Conservation (phyloP, 202 grass and related monocot species). For the Setaria italica region DNA sequence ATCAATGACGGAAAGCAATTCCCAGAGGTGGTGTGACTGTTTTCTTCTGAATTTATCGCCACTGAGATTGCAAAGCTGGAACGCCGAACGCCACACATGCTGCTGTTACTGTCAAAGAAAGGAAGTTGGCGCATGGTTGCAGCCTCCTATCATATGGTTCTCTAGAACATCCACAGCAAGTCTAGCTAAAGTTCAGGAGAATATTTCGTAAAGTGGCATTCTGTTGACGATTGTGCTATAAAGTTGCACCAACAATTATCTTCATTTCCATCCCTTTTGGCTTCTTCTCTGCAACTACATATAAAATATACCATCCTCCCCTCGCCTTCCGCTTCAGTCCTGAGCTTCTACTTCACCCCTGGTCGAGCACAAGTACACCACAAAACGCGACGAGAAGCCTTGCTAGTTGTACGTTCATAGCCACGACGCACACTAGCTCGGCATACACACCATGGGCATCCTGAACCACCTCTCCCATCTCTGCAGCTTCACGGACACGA, state of each 20-base stretch:
- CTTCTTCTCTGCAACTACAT: background rate
- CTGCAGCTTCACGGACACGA: slow-evolving; percentile 73
- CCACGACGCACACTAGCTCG: background rate
- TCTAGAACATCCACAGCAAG: background rate
- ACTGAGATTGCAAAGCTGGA: too few species aligned
- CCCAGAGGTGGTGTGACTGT: too few species aligned
- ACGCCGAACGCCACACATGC: background rate
- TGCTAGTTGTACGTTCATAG: background rate
- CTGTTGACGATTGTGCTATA: background rate
- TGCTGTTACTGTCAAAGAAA: background rate
- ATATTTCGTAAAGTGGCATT: background rate
- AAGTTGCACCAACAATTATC: slow-evolving; percentile 1
- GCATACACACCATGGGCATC: slow-evolving; percentile 53
- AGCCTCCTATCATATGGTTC: background rate
- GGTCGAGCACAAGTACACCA: too few species aligned
- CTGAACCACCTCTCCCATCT: slow-evolving; percentile 66
- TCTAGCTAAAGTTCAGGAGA: background rate
- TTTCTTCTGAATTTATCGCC: too few species aligned
- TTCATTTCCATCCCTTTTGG: background rate
- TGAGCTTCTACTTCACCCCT: background rate
- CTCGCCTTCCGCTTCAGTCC: slow-evolving; percentile 13
- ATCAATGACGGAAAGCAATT: background rate
- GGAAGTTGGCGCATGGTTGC: background rate
- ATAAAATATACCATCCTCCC: background rate
- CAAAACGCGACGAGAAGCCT: background rate